A percentile compares a stretch with the other conserved stretches of the same genome.
Evolutionary conservation across 495 filamentous ascomycete genomes (phyloP).

Genomic region (Umbilicaria muhlenbergii): DNA sequence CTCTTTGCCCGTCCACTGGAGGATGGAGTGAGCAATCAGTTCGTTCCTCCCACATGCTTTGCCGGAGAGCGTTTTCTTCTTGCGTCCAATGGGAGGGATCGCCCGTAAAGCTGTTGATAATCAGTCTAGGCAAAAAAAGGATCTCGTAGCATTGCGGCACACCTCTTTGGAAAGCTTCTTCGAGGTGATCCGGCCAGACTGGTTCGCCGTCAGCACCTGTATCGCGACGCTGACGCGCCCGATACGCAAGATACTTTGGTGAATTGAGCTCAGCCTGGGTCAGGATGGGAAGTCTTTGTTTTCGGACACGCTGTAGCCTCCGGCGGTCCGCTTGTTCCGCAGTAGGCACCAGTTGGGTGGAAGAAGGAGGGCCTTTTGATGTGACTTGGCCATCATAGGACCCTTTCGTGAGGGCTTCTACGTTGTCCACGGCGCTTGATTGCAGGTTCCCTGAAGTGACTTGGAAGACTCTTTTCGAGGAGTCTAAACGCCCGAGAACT

Average conservation of each 20-base stretch:
- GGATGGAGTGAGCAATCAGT: slow-evolving; percentile 73
- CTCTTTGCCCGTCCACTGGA: slow-evolving; percentile 45
- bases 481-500: slow-evolving; percentile 3
- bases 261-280: slow-evolving; percentile 13
- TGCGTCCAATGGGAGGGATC: slow-evolving; percentile 67
- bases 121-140: slow-evolving; percentile 1
- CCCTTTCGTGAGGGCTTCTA: slow-evolving; percentile 3
- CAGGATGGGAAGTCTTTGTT: slow-evolving; percentile 2
- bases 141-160: slow-evolving; percentile 15
- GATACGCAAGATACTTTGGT: slow-evolving; percentile 38
- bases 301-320: not conserved
- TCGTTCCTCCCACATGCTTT: slow-evolving; percentile 80
- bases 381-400: too few species aligned
- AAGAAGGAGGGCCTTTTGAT: too few species aligned
- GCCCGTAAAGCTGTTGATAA: slow-evolving; percentile 50
- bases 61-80: slow-evolving; percentile 56
- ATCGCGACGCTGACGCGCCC: slow-evolving; percentile 48
- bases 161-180: slow-evolving; percentile 87
- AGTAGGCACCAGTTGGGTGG: too few species aligned
- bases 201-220: slow-evolving; percentile 36
- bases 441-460: slow-evolving; percentile 21
- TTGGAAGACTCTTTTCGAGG: slow-evolving; percentile 15
- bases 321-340: too few species aligned
- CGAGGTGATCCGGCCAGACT: slow-evolving; percentile 71
- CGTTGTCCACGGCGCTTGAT: not conserved